Evolutionary conservation across 495 filamentous ascomycete species (phyloP), one percentile per base, ranked within the genome.

Genomic region (Letharia columbiana): DNA sequence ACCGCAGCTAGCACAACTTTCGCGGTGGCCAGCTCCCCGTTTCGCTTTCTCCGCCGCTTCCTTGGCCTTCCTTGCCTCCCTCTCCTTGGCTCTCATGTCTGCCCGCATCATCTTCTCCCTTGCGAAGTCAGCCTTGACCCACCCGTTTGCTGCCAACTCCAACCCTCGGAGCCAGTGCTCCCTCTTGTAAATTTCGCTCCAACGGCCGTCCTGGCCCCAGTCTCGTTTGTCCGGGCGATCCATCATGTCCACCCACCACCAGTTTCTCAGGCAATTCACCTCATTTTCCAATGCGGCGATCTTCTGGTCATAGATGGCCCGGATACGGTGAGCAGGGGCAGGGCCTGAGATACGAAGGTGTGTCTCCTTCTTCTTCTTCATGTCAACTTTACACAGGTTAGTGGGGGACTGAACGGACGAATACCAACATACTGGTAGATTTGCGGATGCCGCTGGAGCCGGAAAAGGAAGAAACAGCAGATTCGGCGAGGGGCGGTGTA

Each of bases 191-290:
- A 47, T 47, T 7, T 47, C 45, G 45, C 45, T n/a, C 45, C 45
- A 47, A n/a, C 45, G 45, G 45, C 45, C 7, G 45, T 47, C 45
- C 45, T 47, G 45, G 2, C 45, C 45, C 1, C 1, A 20, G 20
- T 47, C 45, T 9, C 45, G 45, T 10, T n/a, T 47, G 18, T 1
- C 9, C 18, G 18, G 45, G 45, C 45, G 45, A 10, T 47, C 45
- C 45, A 47, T 47, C 45, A 47, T 47, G 45, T 47, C 45, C 45
- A 47, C 45, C 45, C 45, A 47, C 45, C 45, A 47, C 45, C 45
- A 47, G n/a, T 47, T 47, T 10, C 45, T 47, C 18, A 47, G 20
- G 18, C 20, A 5, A 10, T 47, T 47, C 18, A 47, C 45, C 45
- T 47, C 45, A 6, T 47, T 47, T 47, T 47, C 45, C 45, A 47